phyloP scores from a whole-genome alignment of 2,329 filamentous ascomycete species.

The Fusarium coicis region DNA sequence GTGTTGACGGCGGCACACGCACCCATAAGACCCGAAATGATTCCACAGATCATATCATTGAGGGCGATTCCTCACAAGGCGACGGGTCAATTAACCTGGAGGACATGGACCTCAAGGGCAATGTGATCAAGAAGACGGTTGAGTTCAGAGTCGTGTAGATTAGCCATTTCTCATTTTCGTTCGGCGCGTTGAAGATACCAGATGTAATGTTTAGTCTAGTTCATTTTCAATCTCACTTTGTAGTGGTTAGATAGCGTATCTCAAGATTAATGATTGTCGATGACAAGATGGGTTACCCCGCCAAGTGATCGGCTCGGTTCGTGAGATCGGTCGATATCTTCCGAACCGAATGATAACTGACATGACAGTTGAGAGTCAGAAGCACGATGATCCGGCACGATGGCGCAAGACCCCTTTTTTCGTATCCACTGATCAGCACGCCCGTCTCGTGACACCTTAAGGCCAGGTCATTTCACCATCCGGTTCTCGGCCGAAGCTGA shows the following conservation, averaged over 20 bases:
- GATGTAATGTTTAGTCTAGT: background rate
- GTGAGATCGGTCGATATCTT: background rate
- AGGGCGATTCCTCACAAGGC: slow-evolving; percentile 16
- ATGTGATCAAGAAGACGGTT: slow-evolving; percentile 36
- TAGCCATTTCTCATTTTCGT: background rate
- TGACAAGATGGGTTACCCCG: background rate
- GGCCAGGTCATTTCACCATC: rapidly evolving
- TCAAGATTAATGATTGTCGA: background rate
- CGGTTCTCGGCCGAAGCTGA: no score
- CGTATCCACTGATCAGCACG: background rate
- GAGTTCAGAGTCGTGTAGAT: slow-evolving; percentile 28
- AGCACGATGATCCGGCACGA: background rate
- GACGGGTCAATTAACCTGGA: slow-evolving; percentile 28
- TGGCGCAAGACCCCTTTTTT: background rate
- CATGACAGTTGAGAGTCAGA: background rate
- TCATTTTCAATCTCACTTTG: rapidly evolving
- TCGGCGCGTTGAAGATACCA: background rate
- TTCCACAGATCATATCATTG: slow-evolving; percentile 31
- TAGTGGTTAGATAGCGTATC: background rate
- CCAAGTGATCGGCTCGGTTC: background rate
- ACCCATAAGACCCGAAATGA: slow-evolving; percentile 18
- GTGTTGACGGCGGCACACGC: slow-evolving; percentile 15
- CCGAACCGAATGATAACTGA: background rate
- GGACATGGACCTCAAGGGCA: slow-evolving; percentile 32
- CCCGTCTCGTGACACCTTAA: no score